Base-by-base conservation (phyloP, 1,284 basidiomycete genomes). In the Ganoderma lingzhi region DNA sequence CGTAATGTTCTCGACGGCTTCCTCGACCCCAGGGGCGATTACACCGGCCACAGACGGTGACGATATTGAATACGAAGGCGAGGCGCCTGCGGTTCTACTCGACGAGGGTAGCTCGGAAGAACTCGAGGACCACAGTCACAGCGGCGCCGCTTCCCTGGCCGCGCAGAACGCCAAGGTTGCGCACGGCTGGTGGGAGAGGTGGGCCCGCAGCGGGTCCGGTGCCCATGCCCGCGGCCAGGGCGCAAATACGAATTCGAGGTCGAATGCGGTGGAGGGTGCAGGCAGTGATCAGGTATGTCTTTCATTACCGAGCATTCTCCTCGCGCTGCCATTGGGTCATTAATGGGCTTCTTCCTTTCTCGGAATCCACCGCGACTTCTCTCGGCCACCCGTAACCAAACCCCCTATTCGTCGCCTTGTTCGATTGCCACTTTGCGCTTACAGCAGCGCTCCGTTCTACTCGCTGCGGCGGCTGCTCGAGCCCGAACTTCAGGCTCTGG, bases 141-240 rank as follows among this genome's bases (percentile, higher is more conserved):
- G 69, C 30, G 69, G 66, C 59, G 71, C 68, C 39, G 68, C 66
- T 39, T 74, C 69, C n/a, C 76, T 73, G 44, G 67, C 79, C 61
- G 74, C 79, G 68, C 81, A 83, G 63, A 78, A 79, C 45, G 81
- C 84, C 61, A 61, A 28, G 35, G 88, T 91, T 45, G 85, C 86
- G 59, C 81, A 82, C 58, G 90, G 89, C 19, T 92, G 90, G 90
- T 84, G 86, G 82, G 81, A 85, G 32, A 84, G 82, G 71, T 93
- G 87, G 86, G 83, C 80, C 41, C 76, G 81, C 64, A 71, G 67
- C 48, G 74, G 68, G 56, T 62, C 68, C 37, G 69, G 67, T 63
- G 39, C 59, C 58, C 42, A 67, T 63, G 30, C 59, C 58, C 42
- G 62, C 23, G 39, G 63, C 59, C 63, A 48, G 28, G 58, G 59